Conservation (phyloP, 805 yeast species). For the Cyberlindnera mississippiensis region DNA sequence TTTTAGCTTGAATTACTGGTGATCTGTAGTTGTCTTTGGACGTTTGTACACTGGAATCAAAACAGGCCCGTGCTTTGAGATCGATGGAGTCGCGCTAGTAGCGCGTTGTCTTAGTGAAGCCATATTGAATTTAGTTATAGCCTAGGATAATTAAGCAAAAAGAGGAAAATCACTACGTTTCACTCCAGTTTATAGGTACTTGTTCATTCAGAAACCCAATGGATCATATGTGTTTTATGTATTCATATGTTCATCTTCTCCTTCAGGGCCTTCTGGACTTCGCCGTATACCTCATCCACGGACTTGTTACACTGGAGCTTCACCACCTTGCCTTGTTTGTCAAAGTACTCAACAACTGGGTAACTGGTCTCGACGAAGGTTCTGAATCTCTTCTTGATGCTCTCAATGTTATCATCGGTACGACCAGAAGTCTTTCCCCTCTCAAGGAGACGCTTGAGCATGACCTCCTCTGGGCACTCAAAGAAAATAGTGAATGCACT, state of each 20-base stretch:
- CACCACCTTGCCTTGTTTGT: slow-evolving; percentile 68
- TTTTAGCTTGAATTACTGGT: too few relatives aligned
- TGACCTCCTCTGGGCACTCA: slow-evolving; percentile 77
- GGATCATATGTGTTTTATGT: too few relatives aligned
- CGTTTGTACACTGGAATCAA: too few relatives aligned
- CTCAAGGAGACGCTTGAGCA: slow-evolving; percentile 80
- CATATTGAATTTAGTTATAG: too few relatives aligned
- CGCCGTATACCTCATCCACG: slow-evolving; percentile 69
- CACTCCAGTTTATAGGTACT: too few relatives aligned
- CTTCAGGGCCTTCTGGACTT: slow-evolving; percentile 65
- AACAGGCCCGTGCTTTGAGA: not conserved
- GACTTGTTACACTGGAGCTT: slow-evolving; percentile 75
- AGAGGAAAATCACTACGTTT: too few relatives aligned
- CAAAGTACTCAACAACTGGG: slow-evolving; percentile 90
- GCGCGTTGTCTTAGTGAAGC: too few relatives aligned
- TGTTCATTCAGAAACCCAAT: too few relatives aligned
- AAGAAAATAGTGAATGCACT: slow-evolving; percentile 70
- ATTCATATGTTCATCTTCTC: slow-evolving; percentile 30
- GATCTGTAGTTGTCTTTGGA: too few relatives aligned
- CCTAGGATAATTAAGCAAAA: too few relatives aligned
- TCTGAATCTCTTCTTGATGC: slow-evolving; percentile 83
- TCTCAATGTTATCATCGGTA: slow-evolving; percentile 86
- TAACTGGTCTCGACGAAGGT: slow-evolving; percentile 83
- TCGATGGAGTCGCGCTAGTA: too few relatives aligned
- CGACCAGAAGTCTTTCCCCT: slow-evolving; percentile 96